Evolutionary conservation across 768 basidiomycete genomes (phyloP).

Genomic region (Lentinula boryana): DNA sequence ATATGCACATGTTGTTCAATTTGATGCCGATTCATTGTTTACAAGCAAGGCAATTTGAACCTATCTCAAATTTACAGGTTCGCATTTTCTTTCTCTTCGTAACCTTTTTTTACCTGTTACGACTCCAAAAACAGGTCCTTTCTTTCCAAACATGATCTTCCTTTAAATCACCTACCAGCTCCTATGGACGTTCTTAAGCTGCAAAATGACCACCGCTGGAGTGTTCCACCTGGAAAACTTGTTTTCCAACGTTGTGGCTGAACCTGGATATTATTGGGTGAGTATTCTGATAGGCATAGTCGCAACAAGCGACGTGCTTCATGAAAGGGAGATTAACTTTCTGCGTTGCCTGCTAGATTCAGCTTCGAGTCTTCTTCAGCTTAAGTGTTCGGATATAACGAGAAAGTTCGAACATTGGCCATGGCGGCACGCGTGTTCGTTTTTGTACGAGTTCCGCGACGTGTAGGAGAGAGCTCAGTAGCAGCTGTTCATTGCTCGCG

Average conservation of each 20-base stretch:
- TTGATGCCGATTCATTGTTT: too few relatives aligned
- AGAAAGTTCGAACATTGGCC: too few relatives aligned
- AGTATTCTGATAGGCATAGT: neutral
- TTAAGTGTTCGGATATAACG: too few relatives aligned
- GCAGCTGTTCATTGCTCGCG: too few relatives aligned
- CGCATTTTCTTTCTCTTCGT: slow-evolving; percentile 1
- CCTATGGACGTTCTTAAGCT: slow-evolving; percentile 9
- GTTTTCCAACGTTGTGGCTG: neutral
- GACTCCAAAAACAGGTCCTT: slow-evolving; percentile 25
- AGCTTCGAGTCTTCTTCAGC: too few relatives aligned
- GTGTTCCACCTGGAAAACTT: neutral
- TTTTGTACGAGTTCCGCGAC: too few relatives aligned
- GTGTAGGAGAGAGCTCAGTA: too few relatives aligned
- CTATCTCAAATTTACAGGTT: neutral
- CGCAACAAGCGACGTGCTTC: too few relatives aligned
- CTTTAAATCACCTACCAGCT: slow-evolving; percentile 26
- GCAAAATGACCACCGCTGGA: slow-evolving; percentile 5
- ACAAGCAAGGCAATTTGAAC: too few relatives aligned
- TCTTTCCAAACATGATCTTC: slow-evolving; percentile 31
- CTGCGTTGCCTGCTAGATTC: neutral
- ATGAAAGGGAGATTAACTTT: slow-evolving; percentile 5
- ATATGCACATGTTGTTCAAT: too few relatives aligned
- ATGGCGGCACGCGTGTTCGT: too few relatives aligned
- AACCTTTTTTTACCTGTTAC: slow-evolving; percentile 23
- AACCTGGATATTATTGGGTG: neutral